Percentiles rank a stretch among this genome's conserved stretches.
Evolutionary conservation across 352 stramenopile species (phyloP).

Genomic region (Elongisporangium prolatum): DNA sequence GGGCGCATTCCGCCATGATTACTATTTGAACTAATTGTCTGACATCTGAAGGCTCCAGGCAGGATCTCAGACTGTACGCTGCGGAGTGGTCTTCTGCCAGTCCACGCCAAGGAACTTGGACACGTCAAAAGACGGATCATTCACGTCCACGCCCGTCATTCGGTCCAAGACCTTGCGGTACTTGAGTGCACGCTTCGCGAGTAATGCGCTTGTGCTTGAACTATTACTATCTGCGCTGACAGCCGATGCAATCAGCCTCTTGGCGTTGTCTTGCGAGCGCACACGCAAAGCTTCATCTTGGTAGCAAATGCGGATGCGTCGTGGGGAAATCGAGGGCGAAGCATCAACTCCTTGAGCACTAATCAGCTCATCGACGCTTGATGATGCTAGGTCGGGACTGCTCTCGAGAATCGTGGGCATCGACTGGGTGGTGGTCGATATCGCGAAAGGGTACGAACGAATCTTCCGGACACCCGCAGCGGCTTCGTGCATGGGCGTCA

Average conservation of each 20-base stretch:
- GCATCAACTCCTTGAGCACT: not conserved
- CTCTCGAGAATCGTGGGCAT: not conserved
- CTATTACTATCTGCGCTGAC: conserved; percentile 12
- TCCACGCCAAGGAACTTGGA: conserved; percentile 48
- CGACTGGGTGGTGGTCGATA: not conserved
- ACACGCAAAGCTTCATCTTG: conserved; percentile 35
- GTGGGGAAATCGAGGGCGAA: conserved; percentile 2
- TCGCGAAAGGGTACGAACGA: not conserved
- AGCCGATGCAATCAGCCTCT: conserved; percentile 28
- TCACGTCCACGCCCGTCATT: conserved; percentile 35
- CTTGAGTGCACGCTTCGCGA: conserved; percentile 52
- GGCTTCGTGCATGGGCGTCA: not conserved
- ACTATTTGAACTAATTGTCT: not conserved
- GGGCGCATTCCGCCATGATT: not conserved
- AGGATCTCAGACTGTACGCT: not conserved
- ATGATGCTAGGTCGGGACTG: not conserved
- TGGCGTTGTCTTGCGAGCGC: conserved; percentile 21
- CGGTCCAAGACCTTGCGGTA: conserved; percentile 50
- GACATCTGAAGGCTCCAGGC: not conserved
- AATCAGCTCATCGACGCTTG: not conserved
- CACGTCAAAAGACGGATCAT: conserved; percentile 43
- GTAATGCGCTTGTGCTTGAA: conserved; percentile 23
- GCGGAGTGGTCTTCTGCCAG: conserved; percentile 28
- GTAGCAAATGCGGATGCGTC: conserved; percentile 34
- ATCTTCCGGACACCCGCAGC: not conserved